Evolutionary conservation across 2,329 filamentous ascomycete genomes (phyloP).

Genomic region (Clonostachys chloroleuca): DNA sequence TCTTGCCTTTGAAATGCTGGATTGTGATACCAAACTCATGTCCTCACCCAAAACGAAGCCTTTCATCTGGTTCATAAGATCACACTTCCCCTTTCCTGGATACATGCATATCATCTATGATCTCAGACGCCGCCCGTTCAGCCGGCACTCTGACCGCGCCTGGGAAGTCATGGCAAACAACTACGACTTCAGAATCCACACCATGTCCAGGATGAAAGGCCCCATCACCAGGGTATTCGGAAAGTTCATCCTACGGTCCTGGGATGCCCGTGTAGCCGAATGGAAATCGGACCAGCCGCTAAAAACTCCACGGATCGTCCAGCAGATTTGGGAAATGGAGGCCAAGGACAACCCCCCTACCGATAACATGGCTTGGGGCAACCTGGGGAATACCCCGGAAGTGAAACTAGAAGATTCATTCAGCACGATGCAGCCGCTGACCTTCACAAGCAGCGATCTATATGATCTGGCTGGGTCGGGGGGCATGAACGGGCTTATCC

Average conservation of each 20-base stretch:
- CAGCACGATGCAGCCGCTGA: too few species aligned
- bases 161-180: slow-evolving; percentile 42
- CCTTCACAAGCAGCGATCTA: too few species aligned
- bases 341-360: too few species aligned
- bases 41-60: slow-evolving; percentile 19
- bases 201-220: slow-evolving; percentile 41
- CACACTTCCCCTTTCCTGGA: slow-evolving; percentile 31
- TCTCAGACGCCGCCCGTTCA: slow-evolving; percentile 34
- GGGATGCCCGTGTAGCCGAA: slow-evolving; percentile 32
- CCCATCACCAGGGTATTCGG: slow-evolving; percentile 33
- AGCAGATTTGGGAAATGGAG: too few species aligned
- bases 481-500: too few species aligned
- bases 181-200: slow-evolving; percentile 43
- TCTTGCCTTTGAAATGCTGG: slow-evolving; percentile 23
- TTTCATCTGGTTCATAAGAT: slow-evolving; percentile 27
- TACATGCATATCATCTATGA: slow-evolving; percentile 30
- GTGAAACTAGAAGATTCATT: too few species aligned
- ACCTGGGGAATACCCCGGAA: too few species aligned
- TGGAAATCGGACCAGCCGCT: too few species aligned
- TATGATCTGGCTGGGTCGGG: too few species aligned
- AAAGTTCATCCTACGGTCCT: slow-evolving; percentile 44
- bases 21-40: slow-evolving; percentile 26
- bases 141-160: slow-evolving; percentile 48
- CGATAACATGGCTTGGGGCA: too few species aligned
- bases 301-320: too few species aligned